phyloP scores from a whole-genome alignment of 106 monocot species.

The Dendrobium huoshanense region DNA sequence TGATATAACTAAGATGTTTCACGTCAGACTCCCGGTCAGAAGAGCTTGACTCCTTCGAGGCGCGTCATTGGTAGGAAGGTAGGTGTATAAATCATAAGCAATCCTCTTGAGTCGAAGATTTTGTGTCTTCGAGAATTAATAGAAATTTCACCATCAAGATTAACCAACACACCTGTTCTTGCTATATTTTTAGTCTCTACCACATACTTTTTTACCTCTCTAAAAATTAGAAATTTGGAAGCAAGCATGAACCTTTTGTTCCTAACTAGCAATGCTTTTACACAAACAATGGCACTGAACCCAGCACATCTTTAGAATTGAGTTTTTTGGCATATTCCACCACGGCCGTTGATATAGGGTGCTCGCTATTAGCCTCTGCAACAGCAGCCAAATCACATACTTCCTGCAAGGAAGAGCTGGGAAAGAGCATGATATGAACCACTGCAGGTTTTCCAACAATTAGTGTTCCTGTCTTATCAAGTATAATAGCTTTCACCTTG shows the following conservation, averaged over 20 bases:
- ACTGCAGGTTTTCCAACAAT: slow-evolving; percentile 69
- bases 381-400: slow-evolving; percentile 66
- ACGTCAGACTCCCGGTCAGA: too few species aligned
- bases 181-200: slow-evolving; percentile 49
- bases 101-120: too few species aligned
- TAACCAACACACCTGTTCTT: slow-evolving; percentile 67
- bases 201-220: slow-evolving; percentile 49
- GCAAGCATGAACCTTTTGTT: slow-evolving; percentile 67
- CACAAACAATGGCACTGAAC: slow-evolving; percentile 41
- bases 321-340: slow-evolving; percentile 58
- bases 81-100: too few species aligned
- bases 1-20: too few species aligned
- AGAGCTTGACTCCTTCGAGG: too few species aligned
- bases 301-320: slow-evolving; percentile 51
- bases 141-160: slow-evolving; percentile 42
- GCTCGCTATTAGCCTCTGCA: slow-evolving; percentile 86
- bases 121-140: too few species aligned
- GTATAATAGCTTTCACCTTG: slow-evolving; percentile 74
- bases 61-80: too few species aligned
- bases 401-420: slow-evolving; percentile 40
- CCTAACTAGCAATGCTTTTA: slow-evolving; percentile 46
- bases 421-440: slow-evolving; percentile 59
- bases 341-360: slow-evolving; percentile 80
- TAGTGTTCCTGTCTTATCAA: slow-evolving; percentile 92
- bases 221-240: slow-evolving; percentile 26